Evolutionary conservation across 2,329 filamentous ascomycete genomes (phyloP).

Genomic region (Aspergillus sclerotialis): DNA sequence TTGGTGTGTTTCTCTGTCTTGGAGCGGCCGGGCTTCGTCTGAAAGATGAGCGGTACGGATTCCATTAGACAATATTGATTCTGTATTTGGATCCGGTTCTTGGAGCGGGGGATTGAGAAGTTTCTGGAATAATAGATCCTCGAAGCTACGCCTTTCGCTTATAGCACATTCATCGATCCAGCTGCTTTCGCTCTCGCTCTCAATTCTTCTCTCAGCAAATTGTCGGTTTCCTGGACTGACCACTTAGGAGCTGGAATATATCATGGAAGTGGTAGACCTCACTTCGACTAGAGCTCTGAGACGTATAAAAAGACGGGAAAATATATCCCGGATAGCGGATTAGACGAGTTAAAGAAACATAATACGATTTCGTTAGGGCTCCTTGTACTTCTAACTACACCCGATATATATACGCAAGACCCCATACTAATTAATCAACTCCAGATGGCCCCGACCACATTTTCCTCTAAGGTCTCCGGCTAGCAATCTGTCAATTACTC

Average conservation of each 20-base stretch:
- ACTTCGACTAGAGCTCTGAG: no score
- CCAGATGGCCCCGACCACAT: conserved; percentile 45
- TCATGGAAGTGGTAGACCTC: not conserved
- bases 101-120: not conserved
- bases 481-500: conserved; percentile 60
- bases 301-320: conserved; percentile 45
- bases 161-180: not conserved
- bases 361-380: conserved; percentile 55
- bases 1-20: not conserved
- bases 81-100: not conserved
- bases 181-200: not conserved
- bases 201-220: not conserved
- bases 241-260: not conserved
- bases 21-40: not conserved
- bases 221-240: not conserved
- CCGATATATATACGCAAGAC: not conserved
- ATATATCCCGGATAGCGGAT: conserved; percentile 47
- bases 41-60: not conserved
- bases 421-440: not conserved
- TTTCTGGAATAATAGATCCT: not conserved
- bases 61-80: not conserved
- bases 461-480: conserved; percentile 59
- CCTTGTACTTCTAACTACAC: conserved; percentile 49
- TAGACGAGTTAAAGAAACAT: conserved; percentile 44
- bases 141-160: not conserved